Evolutionary conservation across 257 asterid species (phyloP).

Genomic region (Solanum habrochaites): DNA sequence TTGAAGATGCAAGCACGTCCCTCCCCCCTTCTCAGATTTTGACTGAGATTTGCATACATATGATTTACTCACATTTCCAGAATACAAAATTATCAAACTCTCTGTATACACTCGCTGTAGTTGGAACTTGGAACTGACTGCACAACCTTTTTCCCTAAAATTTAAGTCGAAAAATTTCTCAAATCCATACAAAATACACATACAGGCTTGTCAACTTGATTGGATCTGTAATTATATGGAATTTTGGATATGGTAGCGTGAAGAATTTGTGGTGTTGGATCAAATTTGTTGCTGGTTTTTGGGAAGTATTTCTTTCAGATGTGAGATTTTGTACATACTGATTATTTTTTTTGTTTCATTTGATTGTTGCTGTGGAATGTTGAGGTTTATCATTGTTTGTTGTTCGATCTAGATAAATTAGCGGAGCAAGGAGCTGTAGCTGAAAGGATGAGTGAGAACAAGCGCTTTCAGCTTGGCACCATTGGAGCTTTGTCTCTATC

Average conservation of each 20-base stretch:
- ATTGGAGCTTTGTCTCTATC: constrained; percentile 69
- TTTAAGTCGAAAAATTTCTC: neutral
- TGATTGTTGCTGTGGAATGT: neutral
- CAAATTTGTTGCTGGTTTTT: neutral
- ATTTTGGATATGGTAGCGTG: neutral
- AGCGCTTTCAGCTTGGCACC: constrained; percentile 64
- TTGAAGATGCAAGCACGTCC: constrained; percentile 5
- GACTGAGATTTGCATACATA: neutral
- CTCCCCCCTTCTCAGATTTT: neutral
- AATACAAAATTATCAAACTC: neutral
- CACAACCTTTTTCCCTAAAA: constrained; percentile 22
- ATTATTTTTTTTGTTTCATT: neutral
- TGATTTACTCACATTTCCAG: neutral
- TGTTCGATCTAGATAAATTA: neutral
- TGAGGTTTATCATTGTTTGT: neutral
- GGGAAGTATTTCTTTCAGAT: neutral
- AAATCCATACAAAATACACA: neutral
- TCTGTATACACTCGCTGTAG: neutral
- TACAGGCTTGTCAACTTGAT: neutral
- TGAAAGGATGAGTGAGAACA: constrained; percentile 46
- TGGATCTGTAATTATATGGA: neutral
- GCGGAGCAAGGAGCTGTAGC: constrained; percentile 1
- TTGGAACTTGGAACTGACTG: constrained; percentile 17
- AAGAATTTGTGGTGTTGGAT: neutral
- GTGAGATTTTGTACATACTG: neutral